Conservation (phyloP, 1,284 basidiomycete species). For the Peniophora sp. region DNA sequence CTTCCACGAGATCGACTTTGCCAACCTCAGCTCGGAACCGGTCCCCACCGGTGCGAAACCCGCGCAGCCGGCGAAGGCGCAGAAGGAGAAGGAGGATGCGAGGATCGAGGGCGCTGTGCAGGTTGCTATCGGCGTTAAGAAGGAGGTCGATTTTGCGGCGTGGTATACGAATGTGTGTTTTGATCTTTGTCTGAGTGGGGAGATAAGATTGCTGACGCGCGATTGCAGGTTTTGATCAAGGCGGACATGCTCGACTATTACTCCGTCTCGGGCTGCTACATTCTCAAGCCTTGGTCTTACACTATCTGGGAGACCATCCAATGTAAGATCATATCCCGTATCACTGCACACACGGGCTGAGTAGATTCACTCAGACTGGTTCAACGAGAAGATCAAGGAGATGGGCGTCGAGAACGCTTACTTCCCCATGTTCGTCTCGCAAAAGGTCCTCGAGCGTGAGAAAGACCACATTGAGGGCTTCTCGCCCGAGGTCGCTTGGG, state of each 20-base stretch:
- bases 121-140: slow-evolving; percentile 90
- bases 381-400: slow-evolving; percentile 87
- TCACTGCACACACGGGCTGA: background rate
- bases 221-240: slow-evolving; percentile 82
- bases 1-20: slow-evolving; percentile 69
- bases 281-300: slow-evolving; percentile 96
- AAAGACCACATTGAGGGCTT: slow-evolving; percentile 99
- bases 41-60: slow-evolving; percentile 21
- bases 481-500: slow-evolving; percentile 99
- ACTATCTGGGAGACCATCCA: slow-evolving; percentile 97
- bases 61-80: slow-evolving; percentile 30
- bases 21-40: slow-evolving; percentile 46
- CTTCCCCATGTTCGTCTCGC: slow-evolving; percentile 98
- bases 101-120: slow-evolving; percentile 85
- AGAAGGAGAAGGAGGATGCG: slow-evolving; percentile 62
- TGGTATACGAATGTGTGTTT: slow-evolving; percentile 87
- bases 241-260: slow-evolving; percentile 99
- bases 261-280: slow-evolving; percentile 97
- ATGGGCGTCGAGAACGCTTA: slow-evolving; percentile 96
- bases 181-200: background rate
- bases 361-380: slow-evolving; percentile 60
- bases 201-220: slow-evolving; percentile 4
- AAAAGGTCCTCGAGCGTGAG: slow-evolving; percentile 89
- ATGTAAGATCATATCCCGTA: slow-evolving; percentile 40
- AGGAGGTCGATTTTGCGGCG: slow-evolving; percentile 87